A percentile compares a stretch with the other conserved stretches of the same genome.
Evolutionary conservation across 2,329 filamentous ascomycete genomes (phyloP).

Genomic region (Fusarium proliferatum): DNA sequence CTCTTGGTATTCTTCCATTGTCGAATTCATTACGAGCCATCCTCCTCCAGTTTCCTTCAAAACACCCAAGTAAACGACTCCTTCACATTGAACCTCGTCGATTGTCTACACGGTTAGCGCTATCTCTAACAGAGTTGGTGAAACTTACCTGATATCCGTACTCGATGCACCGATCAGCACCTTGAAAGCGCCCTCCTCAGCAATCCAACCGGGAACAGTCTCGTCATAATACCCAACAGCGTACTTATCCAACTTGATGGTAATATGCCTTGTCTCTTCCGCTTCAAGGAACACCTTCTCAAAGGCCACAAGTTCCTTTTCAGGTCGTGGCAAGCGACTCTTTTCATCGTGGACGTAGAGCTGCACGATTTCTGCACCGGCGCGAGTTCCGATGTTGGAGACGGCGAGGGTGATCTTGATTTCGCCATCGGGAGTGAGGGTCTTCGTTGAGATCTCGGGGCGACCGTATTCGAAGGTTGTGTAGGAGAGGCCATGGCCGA

Average conservation of each 20-base stretch:
- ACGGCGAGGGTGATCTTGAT: constrained; percentile 61
- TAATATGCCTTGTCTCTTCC: constrained; percentile 64
- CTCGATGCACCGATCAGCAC: constrained; percentile 71
- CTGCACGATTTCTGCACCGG: constrained; percentile 74
- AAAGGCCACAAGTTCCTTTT: constrained; percentile 78
- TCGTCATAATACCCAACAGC: constrained; percentile 73
- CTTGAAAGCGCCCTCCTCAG: constrained; percentile 71
- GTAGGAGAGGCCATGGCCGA: constrained; percentile 80
- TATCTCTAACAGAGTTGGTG: too few relatives aligned
- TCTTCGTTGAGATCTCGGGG: constrained; percentile 60
- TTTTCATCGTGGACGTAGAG: constrained; percentile 73
- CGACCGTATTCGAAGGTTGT: constrained; percentile 74
- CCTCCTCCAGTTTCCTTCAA: constrained; percentile 43
- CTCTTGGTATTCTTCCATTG: not conserved
- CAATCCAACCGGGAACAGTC: constrained; percentile 68
- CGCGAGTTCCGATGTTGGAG: constrained; percentile 65
- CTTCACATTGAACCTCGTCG: constrained; percentile 66
- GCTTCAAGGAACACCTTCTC: constrained; percentile 70
- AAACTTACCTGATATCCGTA: constrained; percentile 68
- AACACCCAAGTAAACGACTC: constrained; percentile 76
- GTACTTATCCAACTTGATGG: constrained; percentile 60
- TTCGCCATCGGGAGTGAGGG: constrained; percentile 52
- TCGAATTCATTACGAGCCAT: not conserved
- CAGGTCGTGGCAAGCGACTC: constrained; percentile 71
- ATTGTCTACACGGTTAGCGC: constrained; percentile 53